Conservation (phyloP, 331 rosid species). For the Malus hybrid region DNA sequence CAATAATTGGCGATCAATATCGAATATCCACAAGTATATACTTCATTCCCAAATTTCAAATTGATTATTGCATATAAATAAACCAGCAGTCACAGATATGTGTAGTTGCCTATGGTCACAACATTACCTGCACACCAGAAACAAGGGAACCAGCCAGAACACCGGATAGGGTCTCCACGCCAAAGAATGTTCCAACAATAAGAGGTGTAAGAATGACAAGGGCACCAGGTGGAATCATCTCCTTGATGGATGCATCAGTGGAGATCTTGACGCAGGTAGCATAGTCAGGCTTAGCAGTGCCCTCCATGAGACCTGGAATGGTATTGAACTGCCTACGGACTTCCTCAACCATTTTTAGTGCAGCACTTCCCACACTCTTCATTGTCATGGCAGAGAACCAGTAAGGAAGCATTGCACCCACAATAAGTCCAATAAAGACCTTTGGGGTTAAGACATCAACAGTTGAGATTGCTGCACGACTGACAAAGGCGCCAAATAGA, state of each 20-base stretch:
- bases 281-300: conserved; percentile 60
- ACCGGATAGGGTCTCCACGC: conserved; percentile 72
- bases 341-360: conserved; percentile 83
- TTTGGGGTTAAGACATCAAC: conserved; percentile 79
- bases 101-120: background rate
- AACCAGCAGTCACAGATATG: no score
- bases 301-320: conserved; percentile 76
- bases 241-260: conserved; percentile 78
- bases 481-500: conserved; percentile 72
- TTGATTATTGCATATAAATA: background rate
- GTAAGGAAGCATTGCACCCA: conserved; percentile 87
- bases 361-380: conserved; percentile 86
- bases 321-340: conserved; percentile 76
- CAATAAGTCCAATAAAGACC: conserved; percentile 71
- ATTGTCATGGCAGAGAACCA: conserved; percentile 91
- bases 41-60: background rate
- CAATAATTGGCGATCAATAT: background rate
- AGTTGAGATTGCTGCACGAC: conserved; percentile 62
- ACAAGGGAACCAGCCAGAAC: conserved; percentile 79
- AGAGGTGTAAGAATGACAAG: conserved; percentile 87
- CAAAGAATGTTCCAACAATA: conserved; percentile 64
- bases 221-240: conserved; percentile 88
- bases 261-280: conserved; percentile 80
- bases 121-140: conserved; percentile 75
- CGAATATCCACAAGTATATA: background rate